Conservation (phyloP, 306 rosid species). For the Quercus parvula region DNA sequence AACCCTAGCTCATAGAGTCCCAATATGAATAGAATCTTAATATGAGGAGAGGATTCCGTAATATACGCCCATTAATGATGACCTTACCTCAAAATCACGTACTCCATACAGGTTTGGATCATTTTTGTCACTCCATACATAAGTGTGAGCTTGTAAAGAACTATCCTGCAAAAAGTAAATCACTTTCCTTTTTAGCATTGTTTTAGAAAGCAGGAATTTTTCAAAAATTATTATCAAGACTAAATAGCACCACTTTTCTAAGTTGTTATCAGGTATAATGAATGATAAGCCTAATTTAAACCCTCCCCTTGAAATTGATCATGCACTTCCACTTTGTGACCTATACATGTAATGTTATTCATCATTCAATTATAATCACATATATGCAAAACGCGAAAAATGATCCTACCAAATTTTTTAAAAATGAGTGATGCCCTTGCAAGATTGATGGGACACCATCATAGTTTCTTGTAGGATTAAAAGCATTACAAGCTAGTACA, state of each 20-base stretch:
- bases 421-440: too few relatives aligned
- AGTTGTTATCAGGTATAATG: background rate
- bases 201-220: background rate
- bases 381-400: too few relatives aligned
- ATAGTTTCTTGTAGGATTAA: background rate
- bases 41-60: too few relatives aligned
- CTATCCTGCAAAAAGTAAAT: conserved; percentile 44
- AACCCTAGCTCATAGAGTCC: too few relatives aligned
- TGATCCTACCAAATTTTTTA: too few relatives aligned
- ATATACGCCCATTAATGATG: too few relatives aligned
- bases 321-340: background rate
- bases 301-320: background rate
- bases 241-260: background rate
- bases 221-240: background rate
- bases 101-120: conserved; percentile 78
- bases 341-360: too few relatives aligned
- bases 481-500: background rate
- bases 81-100: conserved; percentile 81
- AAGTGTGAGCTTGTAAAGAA: conserved; percentile 44
- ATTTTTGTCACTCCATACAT: conserved; percentile 66
- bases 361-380: too few relatives aligned
- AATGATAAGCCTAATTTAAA: background rate
- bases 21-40: too few relatives aligned
- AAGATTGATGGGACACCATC: too few relatives aligned
- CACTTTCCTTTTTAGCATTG: background rate